A percentile compares a stretch with the other conserved stretches of the same genome.
Conservation (phyloP, 2,329 filamentous ascomycete species). For the Magnaporthiopsis incrustans region DNA sequence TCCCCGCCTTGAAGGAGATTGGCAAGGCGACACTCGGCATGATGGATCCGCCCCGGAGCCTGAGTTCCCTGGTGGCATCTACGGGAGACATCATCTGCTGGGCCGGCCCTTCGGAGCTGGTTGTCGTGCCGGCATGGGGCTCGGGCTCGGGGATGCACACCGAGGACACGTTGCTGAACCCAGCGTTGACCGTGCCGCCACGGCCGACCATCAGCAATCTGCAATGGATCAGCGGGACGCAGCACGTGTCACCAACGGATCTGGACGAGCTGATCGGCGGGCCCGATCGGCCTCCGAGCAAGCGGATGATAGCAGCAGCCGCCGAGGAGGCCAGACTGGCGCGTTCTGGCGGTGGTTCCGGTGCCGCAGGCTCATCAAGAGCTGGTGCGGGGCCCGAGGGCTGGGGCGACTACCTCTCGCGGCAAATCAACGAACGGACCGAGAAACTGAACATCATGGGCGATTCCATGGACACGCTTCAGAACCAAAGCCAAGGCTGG, state of each 20-base stretch:
- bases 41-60: slow-evolving; percentile 66
- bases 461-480: slow-evolving; percentile 76
- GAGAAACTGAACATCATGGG: slow-evolving; percentile 77
- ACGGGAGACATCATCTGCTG: slow-evolving; percentile 81
- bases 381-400: slow-evolving; percentile 42
- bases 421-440: slow-evolving; percentile 83
- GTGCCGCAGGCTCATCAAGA: slow-evolving; percentile 25
- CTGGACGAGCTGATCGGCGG: slow-evolving; percentile 88
- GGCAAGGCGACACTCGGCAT: slow-evolving; percentile 57
- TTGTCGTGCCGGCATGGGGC: slow-evolving; percentile 78
- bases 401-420: slow-evolving; percentile 72
- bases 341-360: slow-evolving; percentile 23
- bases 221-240: slow-evolving; percentile 94
- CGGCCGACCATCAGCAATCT: slow-evolving; percentile 91
- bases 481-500: slow-evolving; percentile 75
- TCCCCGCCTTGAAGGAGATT: slow-evolving; percentile 85
- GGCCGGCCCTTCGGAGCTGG: slow-evolving; percentile 81
- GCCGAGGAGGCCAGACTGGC: slow-evolving; percentile 63
- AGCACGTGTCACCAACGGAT: slow-evolving; percentile 79
- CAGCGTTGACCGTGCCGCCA: slow-evolving; percentile 62
- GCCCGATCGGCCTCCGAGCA: slow-evolving; percentile 77
- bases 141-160: slow-evolving; percentile 55
- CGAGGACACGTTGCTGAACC: slow-evolving; percentile 73
- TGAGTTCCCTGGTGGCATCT: slow-evolving; percentile 61
- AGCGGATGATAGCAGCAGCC: slow-evolving; percentile 76